These are phyloP conservation scores for Leishmania turanica DNA, from an alignment of 208 protist genomes.

Conservation along the genomic window DNA sequence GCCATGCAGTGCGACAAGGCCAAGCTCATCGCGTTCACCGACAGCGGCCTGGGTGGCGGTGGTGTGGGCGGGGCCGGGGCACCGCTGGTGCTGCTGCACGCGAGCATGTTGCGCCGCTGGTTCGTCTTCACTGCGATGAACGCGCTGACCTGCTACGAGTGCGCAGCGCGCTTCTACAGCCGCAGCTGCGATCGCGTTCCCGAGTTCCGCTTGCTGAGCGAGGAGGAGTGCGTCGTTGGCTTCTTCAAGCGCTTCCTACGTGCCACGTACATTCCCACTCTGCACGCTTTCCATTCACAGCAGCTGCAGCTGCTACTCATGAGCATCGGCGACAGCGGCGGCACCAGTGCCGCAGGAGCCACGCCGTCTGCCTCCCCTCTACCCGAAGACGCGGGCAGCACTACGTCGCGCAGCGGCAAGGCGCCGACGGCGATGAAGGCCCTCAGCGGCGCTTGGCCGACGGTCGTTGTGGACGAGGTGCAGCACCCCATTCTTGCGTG, in stretches of 20 bases:
- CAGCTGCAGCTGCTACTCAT: constrained; percentile 72
- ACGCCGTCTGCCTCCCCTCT: background rate
- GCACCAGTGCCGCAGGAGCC: background rate
- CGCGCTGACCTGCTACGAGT: constrained; percentile 83
- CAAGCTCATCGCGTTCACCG: constrained; percentile 35
- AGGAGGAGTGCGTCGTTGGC: constrained; percentile 59
- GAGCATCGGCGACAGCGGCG: constrained; percentile 29
- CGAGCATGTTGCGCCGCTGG: constrained; percentile 67
- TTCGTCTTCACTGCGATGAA: constrained; percentile 90
- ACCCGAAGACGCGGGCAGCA: background rate
- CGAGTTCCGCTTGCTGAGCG: constrained; percentile 35
- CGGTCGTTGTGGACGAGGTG: constrained; percentile 41
- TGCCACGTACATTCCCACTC: constrained; percentile 64
- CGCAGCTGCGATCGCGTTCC: constrained; percentile 62
- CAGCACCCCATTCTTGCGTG: constrained; percentile 63
- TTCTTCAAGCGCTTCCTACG: constrained; percentile 76
- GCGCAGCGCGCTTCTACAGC: constrained; percentile 60
- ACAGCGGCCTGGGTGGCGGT: constrained; percentile 29
- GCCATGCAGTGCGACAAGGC: constrained; percentile 48
- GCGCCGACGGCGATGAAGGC: constrained; percentile 16
- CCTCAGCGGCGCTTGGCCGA: constrained; percentile 53
- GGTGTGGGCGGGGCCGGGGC: constrained; percentile 16
- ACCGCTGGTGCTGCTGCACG: constrained; percentile 55
- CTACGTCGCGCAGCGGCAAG: background rate
- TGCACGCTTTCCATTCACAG: constrained; percentile 72